A percentile compares a stretch with the other conserved stretches of the same genome.
Evolutionary conservation across 2,329 filamentous ascomycete species (phyloP).

Genomic region (Ilyonectria robusta): DNA sequence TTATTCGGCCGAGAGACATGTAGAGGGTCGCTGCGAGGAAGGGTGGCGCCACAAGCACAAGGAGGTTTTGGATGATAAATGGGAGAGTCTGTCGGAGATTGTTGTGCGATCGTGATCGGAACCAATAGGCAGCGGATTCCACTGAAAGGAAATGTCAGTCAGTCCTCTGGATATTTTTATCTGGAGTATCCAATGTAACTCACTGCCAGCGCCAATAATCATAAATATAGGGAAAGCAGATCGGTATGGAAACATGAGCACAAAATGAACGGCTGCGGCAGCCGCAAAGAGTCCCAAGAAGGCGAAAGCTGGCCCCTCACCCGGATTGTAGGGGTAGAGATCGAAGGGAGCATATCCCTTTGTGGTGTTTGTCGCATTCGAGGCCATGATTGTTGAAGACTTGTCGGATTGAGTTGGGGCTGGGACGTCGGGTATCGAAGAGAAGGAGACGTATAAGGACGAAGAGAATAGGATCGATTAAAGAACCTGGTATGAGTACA

Average conservation of each 20-base stretch:
- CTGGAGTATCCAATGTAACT: constrained; percentile 22
- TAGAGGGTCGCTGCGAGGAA: constrained; percentile 59
- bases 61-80: constrained; percentile 56
- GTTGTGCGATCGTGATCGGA: constrained; percentile 59
- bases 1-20: constrained; percentile 56
- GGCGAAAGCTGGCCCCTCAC: constrained; percentile 39
- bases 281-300: constrained; percentile 49
- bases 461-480: not conserved
- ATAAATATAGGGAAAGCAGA: constrained; percentile 67
- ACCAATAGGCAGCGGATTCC: constrained; percentile 61
- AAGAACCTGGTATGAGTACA: not conserved
- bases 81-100: constrained; percentile 52
- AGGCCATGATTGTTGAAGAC: not conserved
- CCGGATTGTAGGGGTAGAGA: constrained; percentile 63
- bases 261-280: constrained; percentile 55
- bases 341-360: constrained; percentile 42
- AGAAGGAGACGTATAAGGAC: not conserved
- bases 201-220: constrained; percentile 64
- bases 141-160: constrained; percentile 43
- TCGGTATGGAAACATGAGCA: constrained; percentile 58
- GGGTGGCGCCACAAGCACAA: constrained; percentile 56
- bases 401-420: not conserved
- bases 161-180: not conserved
- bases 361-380: not conserved
- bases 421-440: not conserved